Evolutionary conservation across 176 grass and related monocot species (phyloP), one percentile per base, ranked within the genome.

Genomic region (Triticum turgidum): DNA sequence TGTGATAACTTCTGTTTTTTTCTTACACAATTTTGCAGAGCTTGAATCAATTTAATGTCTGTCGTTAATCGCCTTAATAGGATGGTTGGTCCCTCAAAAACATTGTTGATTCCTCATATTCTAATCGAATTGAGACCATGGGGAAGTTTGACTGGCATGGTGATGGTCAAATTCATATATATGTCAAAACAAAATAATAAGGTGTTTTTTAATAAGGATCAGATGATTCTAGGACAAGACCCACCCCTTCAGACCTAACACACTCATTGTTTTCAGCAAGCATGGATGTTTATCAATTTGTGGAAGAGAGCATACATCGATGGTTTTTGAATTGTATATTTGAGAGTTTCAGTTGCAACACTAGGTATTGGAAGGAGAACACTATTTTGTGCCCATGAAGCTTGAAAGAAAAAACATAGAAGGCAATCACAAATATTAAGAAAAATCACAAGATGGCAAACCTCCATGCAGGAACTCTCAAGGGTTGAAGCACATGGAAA

Each of bases 401-500:
- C 24, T 63, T 25, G 34, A 15, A 29, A 77, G 58, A 75, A 45
- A 10, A 79, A 72, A 79, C 22, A 0, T 45, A 81, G 73, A 65
- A 25, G 3, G 3, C 21, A 34, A 4, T 52, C 51, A 68, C 17
- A 83, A 78, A 63, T 3, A 83, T 65, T 72, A 24, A 83, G 65
- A 30, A 76, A 76, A 30, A 14, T 79, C 24, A 12, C 6, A 3
- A 45, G 73, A 83, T 47, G n/a, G 80, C 89, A 54, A 74, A 90
- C 84, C 89, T 90, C 89, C 89, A 90, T 35, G 80, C 80, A 75
- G 85, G 89, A 80, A 90, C 85, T 79, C 89, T 87, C 85, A 87
- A 79, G 35, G 89, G 89, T 84, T 90, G 89, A 49, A 87, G 58
- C 24, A 83, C 22, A 90, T 75, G 89, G 35, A 87, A 87, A 75